Evolutionary conservation across 345 rosid genomes (phyloP), one percentile per base, ranked within the genome.

Genomic region (Noccaea caerulescens): DNA sequence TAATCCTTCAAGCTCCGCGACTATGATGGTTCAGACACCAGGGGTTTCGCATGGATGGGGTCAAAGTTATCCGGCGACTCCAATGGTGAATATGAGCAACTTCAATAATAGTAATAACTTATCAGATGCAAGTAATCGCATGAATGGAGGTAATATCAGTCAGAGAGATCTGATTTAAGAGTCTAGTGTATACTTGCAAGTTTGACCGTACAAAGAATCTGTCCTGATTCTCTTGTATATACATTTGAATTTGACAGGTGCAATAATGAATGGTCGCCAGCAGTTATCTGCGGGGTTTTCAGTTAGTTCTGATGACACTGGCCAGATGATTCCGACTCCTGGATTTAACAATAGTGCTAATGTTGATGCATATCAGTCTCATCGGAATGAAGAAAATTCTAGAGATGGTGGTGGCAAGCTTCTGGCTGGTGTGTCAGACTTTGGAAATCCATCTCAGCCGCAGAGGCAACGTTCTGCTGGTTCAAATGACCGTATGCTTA

Each of bases 281-380:
- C 95, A 89, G 68, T 72, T 87, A 46, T 54, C 85, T 59, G 81
- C 84, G 55, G 84, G 84, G 70, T 85, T 76, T 81, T 68, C 84
- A 59, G 72, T 82, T 68, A 80, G 82, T 67, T 82, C 92, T 69
- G 80, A 84, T 81, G 92, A 82, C 57, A 88, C 76, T 59, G 82
- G 88, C 82, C 98, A 88, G 69, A 91, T 94, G 98, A 87, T 94
- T 75, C 99, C 97, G 55, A 88, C 99, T 52, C 99, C 99, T 52
- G 89, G 95, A 52, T 88, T 78, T 62, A 77, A 56, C 63, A 72
- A 68, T 66, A 84, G 58, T 72, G 81, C 50, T 75, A 85, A 16
- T 30, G 73, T 33, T 56, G 71, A 61, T 52, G 81, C 77, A 69
- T 83, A 62, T 68, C 90, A 81, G 60, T 75, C 87, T 77, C 86